Conservation (phyloP, 1,284 basidiomycete genomes). For the Vanrija sp. region DNA sequence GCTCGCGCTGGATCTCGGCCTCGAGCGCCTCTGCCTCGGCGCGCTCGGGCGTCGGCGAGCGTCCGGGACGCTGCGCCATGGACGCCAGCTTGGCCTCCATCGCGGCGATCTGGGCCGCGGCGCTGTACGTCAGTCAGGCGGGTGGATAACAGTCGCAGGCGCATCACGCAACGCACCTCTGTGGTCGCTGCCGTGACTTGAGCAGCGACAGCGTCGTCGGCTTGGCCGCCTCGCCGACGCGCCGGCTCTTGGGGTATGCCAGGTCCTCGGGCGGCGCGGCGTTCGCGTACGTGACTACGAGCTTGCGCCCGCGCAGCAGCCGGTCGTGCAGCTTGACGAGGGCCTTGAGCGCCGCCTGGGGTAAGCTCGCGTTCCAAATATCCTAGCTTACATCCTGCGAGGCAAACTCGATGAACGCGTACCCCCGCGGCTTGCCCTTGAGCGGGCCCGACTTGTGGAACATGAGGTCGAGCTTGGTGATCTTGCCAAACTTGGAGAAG, state of each 20-base stretch:
- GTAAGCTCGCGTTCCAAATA: slow-evolving; percentile 3
- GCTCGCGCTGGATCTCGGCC: slow-evolving; percentile 15
- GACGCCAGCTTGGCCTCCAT: slow-evolving; percentile 91
- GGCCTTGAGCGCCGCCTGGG: slow-evolving; percentile 79
- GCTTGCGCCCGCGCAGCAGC: slow-evolving; percentile 75
- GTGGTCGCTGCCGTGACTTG: slow-evolving; percentile 63
- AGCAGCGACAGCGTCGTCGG: slow-evolving; percentile 84
- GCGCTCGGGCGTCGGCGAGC: slow-evolving; percentile 13
- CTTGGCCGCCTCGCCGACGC: slow-evolving; percentile 55
- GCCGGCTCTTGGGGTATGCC: slow-evolving; percentile 5
- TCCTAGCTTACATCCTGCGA: slow-evolving; percentile 68
- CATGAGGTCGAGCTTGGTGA: slow-evolving; percentile 87
- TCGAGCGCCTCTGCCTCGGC: slow-evolving; percentile 15
- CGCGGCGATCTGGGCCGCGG: slow-evolving; percentile 82
- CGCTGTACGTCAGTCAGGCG: slow-evolving; percentile 53
- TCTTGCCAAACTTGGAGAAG: slow-evolving; percentile 85
- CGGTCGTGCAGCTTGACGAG: slow-evolving; percentile 71
- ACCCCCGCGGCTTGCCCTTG: slow-evolving; percentile 90
- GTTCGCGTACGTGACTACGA: slow-evolving; percentile 84
- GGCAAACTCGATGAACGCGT: slow-evolving; percentile 86
- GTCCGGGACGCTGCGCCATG: slow-evolving; percentile 55
- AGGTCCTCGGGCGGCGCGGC: slow-evolving; percentile 49
- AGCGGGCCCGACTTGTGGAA: slow-evolving; percentile 87
- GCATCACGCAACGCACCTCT: slow-evolving; percentile 54
- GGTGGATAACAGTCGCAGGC: not conserved